phyloP scores from a whole-genome alignment of 1,284 basidiomycete genomes.

The Sanguinoderma infundibulare region DNA sequence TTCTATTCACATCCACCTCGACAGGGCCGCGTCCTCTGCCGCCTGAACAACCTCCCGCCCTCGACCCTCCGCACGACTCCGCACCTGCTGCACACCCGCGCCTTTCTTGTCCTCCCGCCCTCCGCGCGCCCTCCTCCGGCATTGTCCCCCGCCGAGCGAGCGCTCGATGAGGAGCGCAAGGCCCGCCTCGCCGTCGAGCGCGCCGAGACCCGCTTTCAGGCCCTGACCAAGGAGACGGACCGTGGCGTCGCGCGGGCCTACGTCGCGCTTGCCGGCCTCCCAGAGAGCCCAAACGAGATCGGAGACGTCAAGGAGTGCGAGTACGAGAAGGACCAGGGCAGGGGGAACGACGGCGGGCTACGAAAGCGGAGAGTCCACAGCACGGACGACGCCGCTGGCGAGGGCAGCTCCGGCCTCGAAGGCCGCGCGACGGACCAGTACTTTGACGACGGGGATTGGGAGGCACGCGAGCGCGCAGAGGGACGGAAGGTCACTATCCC shows the following conservation, averaged over 20 bases:
- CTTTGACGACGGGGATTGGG: slow-evolving; percentile 73
- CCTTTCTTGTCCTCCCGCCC: slow-evolving; percentile 55
- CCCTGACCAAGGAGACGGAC: slow-evolving; percentile 70
- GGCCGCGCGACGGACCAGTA: slow-evolving; percentile 59
- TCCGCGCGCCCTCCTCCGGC: slow-evolving; percentile 31
- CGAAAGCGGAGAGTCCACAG: slow-evolving; percentile 18
- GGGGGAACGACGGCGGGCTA: slow-evolving; percentile 25
- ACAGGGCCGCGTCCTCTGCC: slow-evolving; percentile 63
- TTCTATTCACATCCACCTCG: too few relatives aligned
- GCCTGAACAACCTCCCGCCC: slow-evolving; percentile 65
- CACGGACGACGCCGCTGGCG: neutral
- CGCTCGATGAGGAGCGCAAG: slow-evolving; percentile 42
- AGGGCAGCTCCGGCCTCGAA: slow-evolving; percentile 38
- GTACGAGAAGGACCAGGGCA: slow-evolving; percentile 15
- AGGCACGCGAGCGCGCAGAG: slow-evolving; percentile 41
- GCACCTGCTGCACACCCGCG: slow-evolving; percentile 73
- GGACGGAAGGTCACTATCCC: slow-evolving; percentile 34
- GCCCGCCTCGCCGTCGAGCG: slow-evolving; percentile 52
- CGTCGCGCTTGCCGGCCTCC: slow-evolving; percentile 54
- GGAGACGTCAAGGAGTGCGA: slow-evolving; percentile 38
- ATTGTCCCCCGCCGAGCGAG: slow-evolving; percentile 12
- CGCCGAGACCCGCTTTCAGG: slow-evolving; percentile 64
- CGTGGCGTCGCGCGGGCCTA: slow-evolving; percentile 68
- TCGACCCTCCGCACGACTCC: slow-evolving; percentile 73
- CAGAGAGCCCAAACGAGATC: slow-evolving; percentile 36